phyloP scores from a whole-genome alignment of 2,329 filamentous ascomycete species.

The Trichoderma harzianum region DNA sequence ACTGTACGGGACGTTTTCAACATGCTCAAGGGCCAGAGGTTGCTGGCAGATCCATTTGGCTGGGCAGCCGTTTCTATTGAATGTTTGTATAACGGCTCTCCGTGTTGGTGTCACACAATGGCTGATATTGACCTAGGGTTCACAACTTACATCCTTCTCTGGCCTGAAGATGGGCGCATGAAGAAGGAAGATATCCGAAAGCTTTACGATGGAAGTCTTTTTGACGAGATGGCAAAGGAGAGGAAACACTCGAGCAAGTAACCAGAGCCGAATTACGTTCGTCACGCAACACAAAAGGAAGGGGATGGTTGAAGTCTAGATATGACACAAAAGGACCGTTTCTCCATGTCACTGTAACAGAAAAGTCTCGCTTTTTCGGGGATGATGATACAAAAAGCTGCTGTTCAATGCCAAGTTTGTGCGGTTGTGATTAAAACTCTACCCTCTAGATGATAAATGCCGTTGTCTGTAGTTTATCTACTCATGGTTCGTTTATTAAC shows the following conservation, averaged over 20 bases:
- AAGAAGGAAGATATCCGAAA: conserved; percentile 49
- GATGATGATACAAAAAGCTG: too few species aligned
- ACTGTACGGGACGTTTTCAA: conserved; percentile 34
- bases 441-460: too few species aligned
- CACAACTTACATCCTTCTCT: conserved; percentile 46
- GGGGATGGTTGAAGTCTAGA: neutral
- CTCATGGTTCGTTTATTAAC: too few species aligned
- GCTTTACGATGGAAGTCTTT: conserved; percentile 26
- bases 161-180: conserved; percentile 53
- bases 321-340: neutral
- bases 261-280: neutral
- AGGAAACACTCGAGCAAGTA: neutral
- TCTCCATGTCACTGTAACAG: neutral
- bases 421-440: too few species aligned
- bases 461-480: too few species aligned
- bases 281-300: neutral
- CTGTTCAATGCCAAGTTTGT: too few species aligned
- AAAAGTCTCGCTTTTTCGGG: neutral
- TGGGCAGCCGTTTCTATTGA: conserved; percentile 23
- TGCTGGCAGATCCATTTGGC: conserved; percentile 43
- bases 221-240: conserved; percentile 19
- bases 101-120: too few species aligned
- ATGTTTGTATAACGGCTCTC: conserved; percentile 21
- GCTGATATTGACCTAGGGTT: conserved; percentile 19
- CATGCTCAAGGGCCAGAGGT: conserved; percentile 39